Conservation (phyloP, 345 rosid species). For the Iberis pinnata region DNA sequence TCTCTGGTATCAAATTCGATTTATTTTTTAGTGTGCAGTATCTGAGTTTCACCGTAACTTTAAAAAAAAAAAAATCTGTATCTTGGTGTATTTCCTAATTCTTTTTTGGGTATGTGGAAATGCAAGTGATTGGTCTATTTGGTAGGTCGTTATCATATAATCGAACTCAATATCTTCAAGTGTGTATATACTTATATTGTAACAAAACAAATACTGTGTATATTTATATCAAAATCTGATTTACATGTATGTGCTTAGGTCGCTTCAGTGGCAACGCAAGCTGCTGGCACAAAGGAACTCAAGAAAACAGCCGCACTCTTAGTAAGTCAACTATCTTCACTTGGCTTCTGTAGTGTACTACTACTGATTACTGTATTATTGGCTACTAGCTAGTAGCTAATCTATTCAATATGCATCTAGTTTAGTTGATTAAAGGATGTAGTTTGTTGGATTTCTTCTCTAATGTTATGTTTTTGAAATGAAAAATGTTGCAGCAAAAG, state of each 20-base stretch:
- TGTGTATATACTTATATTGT: neutral
- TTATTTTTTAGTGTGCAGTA: neutral
- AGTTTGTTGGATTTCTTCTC: no score
- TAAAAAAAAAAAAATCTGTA: neutral
- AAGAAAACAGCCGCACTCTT: constrained; percentile 19
- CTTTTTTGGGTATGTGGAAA: neutral
- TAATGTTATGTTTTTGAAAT: neutral
- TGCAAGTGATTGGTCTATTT: constrained; percentile 6
- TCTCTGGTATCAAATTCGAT: no score
- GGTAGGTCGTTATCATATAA: neutral
- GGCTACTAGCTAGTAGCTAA: neutral
- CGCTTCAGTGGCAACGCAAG: constrained; percentile 10
- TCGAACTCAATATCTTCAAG: neutral
- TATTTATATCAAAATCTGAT: constrained; percentile 11
- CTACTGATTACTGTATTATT: no score
- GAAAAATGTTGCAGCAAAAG: constrained; percentile 25
- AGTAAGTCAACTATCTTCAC: constrained; percentile 18
- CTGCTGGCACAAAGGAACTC: constrained; percentile 7
- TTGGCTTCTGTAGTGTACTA: constrained; percentile 1
- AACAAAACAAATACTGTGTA: neutral
- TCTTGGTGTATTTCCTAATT: neutral
- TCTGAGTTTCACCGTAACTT: neutral
- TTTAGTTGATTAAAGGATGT: no score
- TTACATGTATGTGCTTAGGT: constrained; percentile 17
- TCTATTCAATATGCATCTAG: no score